Base-by-base conservation (phyloP, 805 yeast species). In the Wickerhamomyces ciferrii region DNA sequence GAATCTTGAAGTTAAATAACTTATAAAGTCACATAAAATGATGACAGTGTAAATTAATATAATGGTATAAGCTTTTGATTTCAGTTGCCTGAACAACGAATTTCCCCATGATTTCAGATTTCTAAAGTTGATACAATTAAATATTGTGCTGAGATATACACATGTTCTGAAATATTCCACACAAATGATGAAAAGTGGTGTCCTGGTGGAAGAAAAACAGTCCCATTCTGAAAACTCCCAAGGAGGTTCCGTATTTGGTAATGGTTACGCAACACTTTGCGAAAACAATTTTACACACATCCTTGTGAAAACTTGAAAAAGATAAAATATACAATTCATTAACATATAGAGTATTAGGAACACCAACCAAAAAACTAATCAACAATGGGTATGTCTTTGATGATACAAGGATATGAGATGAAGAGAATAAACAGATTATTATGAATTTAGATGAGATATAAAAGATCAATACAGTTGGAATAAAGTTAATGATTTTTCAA, bases 341-440 rank as follows among this genome's bases (percentile, higher is more conserved):
- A 43, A 41, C 49, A 44, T 43, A 13, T 32, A 23, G 34, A 37
- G 13, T 38, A 35, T 45, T 34, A 34, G 20, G 42, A 39, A 34
- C 52, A 55, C 56, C 58, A 57, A 55, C 50, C 53, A 55, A 34
- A 43, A 46, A 55, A 27, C 31, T 48, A 44, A 56, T 56, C 58
- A 57, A 59, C 55, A 57, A 59, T 59, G 63, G 63, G 63, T 59
- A 59, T 54, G 63, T 59, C 41, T 37, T 41, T 6, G 19, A 5
- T 4, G 24, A 21, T 29, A 18, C 9, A 36, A 19, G 25, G 27
- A 38, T 17, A 38, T 20, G 14, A 15, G 18, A 21, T 38, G 17
- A 6, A 21, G 23, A 15, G 44, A 43, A 25, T 27, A 39, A 29
- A 36, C 8, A n/a, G 18, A 19, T 13, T 23, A 27, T 27, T 27